Percentiles rank a stretch among this genome's conserved stretches.
phyloP scores from a whole-genome alignment of 2,329 filamentous ascomycete genomes.

The Diaporthe velutina region DNA sequence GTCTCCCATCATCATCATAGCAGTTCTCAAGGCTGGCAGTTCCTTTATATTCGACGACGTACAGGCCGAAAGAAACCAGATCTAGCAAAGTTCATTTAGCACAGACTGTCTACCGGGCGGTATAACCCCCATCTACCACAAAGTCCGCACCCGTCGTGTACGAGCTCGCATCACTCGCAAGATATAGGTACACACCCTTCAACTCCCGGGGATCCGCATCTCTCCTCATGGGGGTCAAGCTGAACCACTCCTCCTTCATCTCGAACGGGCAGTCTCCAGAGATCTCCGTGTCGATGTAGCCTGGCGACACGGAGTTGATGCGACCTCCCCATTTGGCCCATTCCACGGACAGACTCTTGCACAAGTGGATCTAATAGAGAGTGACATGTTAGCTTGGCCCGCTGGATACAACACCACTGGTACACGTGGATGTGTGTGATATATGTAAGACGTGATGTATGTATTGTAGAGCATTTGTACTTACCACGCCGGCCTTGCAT shows the following conservation, averaged over 20 bases:
- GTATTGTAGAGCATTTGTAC: not conserved
- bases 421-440: not conserved
- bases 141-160: slow-evolving; percentile 51
- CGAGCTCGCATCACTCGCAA: slow-evolving; percentile 49
- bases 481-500: slow-evolving; percentile 43
- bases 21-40: not conserved
- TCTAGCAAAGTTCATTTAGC: not conserved
- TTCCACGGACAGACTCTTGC: slow-evolving; percentile 49
- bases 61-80: not conserved
- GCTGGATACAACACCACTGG: not conserved
- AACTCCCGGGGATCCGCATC: slow-evolving; percentile 49
- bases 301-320: slow-evolving; percentile 50
- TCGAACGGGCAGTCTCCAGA: slow-evolving; percentile 49
- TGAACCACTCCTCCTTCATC: slow-evolving; percentile 52
- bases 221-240: slow-evolving; percentile 47
- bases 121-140: slow-evolving; percentile 49
- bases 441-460: not conserved
- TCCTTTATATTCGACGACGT: not conserved
- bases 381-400: not conserved
- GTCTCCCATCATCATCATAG: not conserved
- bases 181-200: slow-evolving; percentile 49
- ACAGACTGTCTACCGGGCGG: not conserved
- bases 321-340: slow-evolving; percentile 48
- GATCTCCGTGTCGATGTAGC: slow-evolving; percentile 54
- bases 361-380: slow-evolving; percentile 47